phyloP scores from a whole-genome alignment of 169 alveolate species.

The Cryptosporidium canis region DNA sequence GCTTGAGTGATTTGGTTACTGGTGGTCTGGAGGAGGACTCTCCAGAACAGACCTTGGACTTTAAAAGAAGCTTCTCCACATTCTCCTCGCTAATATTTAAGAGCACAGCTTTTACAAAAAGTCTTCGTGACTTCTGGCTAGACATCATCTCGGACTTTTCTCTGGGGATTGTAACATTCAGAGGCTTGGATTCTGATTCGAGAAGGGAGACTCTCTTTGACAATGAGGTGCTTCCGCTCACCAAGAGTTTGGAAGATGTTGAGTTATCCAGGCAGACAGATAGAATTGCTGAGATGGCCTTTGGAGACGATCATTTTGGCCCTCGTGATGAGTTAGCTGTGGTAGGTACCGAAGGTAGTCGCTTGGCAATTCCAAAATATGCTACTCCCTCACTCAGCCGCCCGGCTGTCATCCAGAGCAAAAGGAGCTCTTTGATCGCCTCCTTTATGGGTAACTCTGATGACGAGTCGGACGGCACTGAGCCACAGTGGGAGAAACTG shows the following conservation, averaged over 20 bases:
- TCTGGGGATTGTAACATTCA: background rate
- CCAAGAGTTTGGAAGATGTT: background rate
- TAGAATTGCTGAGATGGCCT: conserved; percentile 11
- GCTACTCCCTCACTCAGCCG: background rate
- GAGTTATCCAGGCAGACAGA: conserved; percentile 7
- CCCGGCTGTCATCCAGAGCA: background rate
- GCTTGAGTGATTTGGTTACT: background rate
- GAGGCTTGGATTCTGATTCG: background rate
- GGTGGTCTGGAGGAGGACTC: background rate
- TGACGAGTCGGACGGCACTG: background rate
- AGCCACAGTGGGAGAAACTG: background rate
- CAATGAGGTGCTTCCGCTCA: background rate
- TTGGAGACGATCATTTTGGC: background rate
- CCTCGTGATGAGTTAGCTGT: background rate
- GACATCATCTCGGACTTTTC: conserved; percentile 15
- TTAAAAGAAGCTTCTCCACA: background rate
- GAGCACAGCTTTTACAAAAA: background rate
- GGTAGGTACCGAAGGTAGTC: background rate
- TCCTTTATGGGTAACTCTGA: conserved; percentile 68
- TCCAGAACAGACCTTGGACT: background rate
- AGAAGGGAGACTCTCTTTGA: background rate
- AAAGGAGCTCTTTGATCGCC: conserved; percentile 1
- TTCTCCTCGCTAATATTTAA: conserved; percentile 34
- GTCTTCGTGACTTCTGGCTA: conserved; percentile 3
- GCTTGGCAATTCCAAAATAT: background rate